Evolutionary conservation across 208 protist species (phyloP).

Genomic region (Plasmodiophora brassicae): DNA sequence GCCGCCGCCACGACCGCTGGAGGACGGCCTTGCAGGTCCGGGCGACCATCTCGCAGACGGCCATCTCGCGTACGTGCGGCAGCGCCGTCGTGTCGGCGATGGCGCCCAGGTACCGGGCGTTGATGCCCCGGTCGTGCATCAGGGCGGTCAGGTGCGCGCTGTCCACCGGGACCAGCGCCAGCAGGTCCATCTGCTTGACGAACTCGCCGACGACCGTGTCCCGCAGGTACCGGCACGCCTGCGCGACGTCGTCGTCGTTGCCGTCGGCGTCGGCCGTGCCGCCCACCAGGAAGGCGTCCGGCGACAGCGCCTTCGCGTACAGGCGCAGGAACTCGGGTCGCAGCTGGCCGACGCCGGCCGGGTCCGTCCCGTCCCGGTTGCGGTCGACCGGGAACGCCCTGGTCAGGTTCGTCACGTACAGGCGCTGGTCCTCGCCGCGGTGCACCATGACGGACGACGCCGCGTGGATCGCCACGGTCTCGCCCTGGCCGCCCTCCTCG

Average conservation of each 20-base stretch:
- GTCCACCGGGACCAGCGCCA: not conserved
- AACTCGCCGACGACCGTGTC: not conserved
- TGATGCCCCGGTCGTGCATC: not conserved
- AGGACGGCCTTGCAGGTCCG: not conserved
- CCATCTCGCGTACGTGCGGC: not conserved
- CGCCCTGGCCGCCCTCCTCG: not conserved
- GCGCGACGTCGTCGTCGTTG: not conserved
- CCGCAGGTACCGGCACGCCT: not conserved
- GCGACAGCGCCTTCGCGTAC: not conserved
- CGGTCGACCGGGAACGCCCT: not conserved
- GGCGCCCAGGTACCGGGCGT: not conserved
- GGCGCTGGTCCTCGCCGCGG: not conserved
- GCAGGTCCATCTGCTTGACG: not conserved
- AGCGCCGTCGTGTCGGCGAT: not conserved
- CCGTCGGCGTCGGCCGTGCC: not conserved
- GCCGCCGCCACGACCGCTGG: not conserved
- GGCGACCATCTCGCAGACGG: not conserved
- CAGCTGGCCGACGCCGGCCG: not conserved
- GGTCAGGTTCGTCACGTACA: not conserved
- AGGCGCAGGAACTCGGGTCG: not conserved
- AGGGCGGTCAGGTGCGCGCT: not conserved
- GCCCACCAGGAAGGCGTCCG: not conserved
- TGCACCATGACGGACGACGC: not conserved
- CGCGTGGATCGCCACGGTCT: not conserved
- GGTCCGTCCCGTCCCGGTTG: not conserved